phyloP scores from a whole-genome alignment of 2,329 filamentous ascomycete genomes.

The Penicillium janthinellum region DNA sequence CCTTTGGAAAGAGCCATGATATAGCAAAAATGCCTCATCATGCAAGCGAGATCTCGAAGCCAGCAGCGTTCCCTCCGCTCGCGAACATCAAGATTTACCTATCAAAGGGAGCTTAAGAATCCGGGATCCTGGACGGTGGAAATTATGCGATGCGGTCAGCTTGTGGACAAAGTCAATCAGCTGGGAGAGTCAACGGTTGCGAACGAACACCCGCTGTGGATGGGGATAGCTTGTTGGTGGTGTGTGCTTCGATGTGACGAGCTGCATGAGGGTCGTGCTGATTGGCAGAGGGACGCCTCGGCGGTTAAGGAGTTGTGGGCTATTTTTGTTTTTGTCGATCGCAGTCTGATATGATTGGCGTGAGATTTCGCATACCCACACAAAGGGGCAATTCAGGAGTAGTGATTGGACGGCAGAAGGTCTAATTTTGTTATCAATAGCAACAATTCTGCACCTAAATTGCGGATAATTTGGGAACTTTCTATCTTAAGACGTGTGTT shows the following conservation, averaged over 20 bases:
- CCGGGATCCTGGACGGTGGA: neutral
- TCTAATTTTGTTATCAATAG: constrained; percentile 25
- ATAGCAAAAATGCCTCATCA: neutral
- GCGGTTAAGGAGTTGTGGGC: constrained; percentile 21
- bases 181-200: neutral
- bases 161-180: neutral
- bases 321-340: constrained; percentile 18
- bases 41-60: neutral
- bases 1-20: no score
- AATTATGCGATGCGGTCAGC: neutral
- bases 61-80: neutral
- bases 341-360: constrained; percentile 9
- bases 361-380: neutral
- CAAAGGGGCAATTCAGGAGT: neutral
- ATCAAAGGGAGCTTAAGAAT: neutral
- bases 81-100: neutral
- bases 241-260: constrained; percentile 17
- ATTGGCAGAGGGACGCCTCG: constrained; percentile 25
- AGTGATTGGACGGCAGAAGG: constrained; percentile 14
- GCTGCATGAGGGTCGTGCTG: constrained; percentile 16
- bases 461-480: constrained; percentile 18
- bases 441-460: constrained; percentile 19
- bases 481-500: constrained; percentile 11
- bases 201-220: constrained; percentile 5
- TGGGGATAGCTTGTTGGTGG: neutral